These are phyloP conservation scores for Teratosphaeria gauchensis DNA, from an alignment of 2,329 filamentous ascomycete genomes.

Conservation along the genomic window DNA sequence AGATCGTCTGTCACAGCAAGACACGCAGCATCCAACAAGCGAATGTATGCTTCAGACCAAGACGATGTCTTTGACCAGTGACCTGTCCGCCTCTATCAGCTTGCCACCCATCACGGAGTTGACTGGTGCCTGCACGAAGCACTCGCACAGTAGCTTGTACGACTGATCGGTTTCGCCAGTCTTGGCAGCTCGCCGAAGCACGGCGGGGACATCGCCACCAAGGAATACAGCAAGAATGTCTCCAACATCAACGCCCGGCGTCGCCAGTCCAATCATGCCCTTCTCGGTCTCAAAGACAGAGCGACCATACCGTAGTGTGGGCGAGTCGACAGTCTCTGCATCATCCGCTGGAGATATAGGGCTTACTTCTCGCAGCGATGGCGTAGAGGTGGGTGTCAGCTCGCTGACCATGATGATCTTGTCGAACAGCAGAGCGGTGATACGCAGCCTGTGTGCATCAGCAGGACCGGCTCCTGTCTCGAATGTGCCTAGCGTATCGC, in stretches of 20 bases:
- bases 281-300: constrained; percentile 17
- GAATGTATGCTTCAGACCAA: not conserved
- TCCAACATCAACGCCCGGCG: constrained; percentile 13
- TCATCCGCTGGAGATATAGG: constrained; percentile 3
- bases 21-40: not conserved
- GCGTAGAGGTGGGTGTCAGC: constrained; percentile 16
- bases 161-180: constrained; percentile 8
- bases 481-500: constrained; percentile 14
- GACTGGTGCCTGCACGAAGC: constrained; percentile 13
- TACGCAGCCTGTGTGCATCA: constrained; percentile 10
- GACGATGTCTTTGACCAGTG: not conserved
- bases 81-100: constrained; percentile 1
- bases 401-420: constrained; percentile 13
- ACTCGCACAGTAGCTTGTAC: constrained; percentile 21
- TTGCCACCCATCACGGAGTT: constrained; percentile 19
- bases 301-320: constrained; percentile 18
- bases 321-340: constrained; percentile 4
- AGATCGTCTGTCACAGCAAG: no score
- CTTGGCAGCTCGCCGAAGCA: constrained; percentile 14
- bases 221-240: constrained; percentile 18
- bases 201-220: constrained; percentile 21
- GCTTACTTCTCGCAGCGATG: constrained; percentile 1
- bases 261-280: constrained; percentile 17
- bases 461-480: constrained; percentile 14
- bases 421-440: constrained; percentile 20